Percentiles rank a stretch among this genome's conserved stretches.
Conservation (phyloP, 2,329 filamentous ascomycete species). For the Rachicladosporium sp. region DNA sequence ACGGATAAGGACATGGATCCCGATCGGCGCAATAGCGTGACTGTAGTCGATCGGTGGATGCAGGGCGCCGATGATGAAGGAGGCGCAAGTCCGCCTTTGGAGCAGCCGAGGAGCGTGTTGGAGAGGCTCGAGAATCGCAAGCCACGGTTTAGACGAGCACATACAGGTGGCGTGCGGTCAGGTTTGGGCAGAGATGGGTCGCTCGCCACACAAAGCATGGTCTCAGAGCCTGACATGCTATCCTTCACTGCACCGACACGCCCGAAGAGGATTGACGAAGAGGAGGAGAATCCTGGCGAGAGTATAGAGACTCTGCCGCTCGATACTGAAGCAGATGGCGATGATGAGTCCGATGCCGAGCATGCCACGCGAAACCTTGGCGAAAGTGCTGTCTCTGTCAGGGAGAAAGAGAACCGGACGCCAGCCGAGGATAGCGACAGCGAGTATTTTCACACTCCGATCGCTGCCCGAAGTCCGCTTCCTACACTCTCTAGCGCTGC, state of each 20-base stretch:
- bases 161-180: slow-evolving; percentile 23
- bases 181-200: slow-evolving; percentile 34
- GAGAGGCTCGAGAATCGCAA: slow-evolving; percentile 45
- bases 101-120: slow-evolving; percentile 47
- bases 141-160: slow-evolving; percentile 41
- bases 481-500: slow-evolving; percentile 16
- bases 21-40: slow-evolving; percentile 62
- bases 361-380: slow-evolving; percentile 26
- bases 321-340: slow-evolving; percentile 73
- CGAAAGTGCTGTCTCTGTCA: slow-evolving; percentile 20
- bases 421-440: slow-evolving; percentile 21
- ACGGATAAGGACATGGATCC: slow-evolving; percentile 30
- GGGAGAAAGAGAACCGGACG: slow-evolving; percentile 14
- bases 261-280: slow-evolving; percentile 33
- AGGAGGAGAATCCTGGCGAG: slow-evolving; percentile 28
- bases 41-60: slow-evolving; percentile 85
- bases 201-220: slow-evolving; percentile 39
- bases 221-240: slow-evolving; percentile 42
- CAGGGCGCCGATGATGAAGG: slow-evolving; percentile 48
- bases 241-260: slow-evolving; percentile 25
- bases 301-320: slow-evolving; percentile 34
- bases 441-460: slow-evolving; percentile 33
- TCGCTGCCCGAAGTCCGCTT: slow-evolving; percentile 16
- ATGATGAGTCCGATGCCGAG: slow-evolving; percentile 65
- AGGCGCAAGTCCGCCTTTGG: slow-evolving; percentile 43